Base-by-base conservation (phyloP, 164 flowering plant genomes). In the Annona cherimola region DNA sequence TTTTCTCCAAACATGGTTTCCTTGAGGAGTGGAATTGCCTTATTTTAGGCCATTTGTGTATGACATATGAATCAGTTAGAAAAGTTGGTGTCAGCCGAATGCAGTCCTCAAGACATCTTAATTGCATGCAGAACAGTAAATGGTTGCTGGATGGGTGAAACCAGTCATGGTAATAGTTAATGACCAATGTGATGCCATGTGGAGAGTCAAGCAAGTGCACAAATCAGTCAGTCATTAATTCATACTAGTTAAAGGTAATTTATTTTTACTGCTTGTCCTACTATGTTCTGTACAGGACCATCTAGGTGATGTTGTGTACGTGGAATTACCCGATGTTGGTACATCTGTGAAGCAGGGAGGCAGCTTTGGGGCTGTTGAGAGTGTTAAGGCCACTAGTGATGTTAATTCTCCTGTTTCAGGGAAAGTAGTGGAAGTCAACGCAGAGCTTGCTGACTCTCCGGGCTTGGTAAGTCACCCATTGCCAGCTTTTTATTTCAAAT, bases 371-470 rank as follows among this genome's bases (percentile, higher is more conserved):
- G 97, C 99, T 8, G 99, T 95, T 42, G 98, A 95, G 79, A 95
- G 98, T 83, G 99, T 93, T 54, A 95, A 95, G 81, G 98, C 99
- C 18, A 90, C 99, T 1, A 95, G 99, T 75, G 99, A 93, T 68
- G 69, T 95, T 7, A 81, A 90, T 79, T 91, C 97, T 73, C 98
- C 99, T 63, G 81, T 95, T 64, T 91, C 99, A 40, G 99, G 99
- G 46, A 86, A 88, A 81, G 94, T 95, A 8, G 80, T 85, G 67
- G 93, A 90, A 76, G 91, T 95, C 65, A 95, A 95, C 75, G 85
- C 76, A 46, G 82, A 89, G 73, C 94, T 95, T 68, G 82, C 5
- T 79, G 69, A 45, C 63, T 84, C 97, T 18, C 99, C 98, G 0
- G 98, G 90, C 69, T 74, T 91, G 89, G 95, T 95, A 73, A 83